A percentile compares a stretch with the other conserved stretches of the same genome.
phyloP scores from a whole-genome alignment of 768 basidiomycete species.

The Amanita pallidorosea region DNA sequence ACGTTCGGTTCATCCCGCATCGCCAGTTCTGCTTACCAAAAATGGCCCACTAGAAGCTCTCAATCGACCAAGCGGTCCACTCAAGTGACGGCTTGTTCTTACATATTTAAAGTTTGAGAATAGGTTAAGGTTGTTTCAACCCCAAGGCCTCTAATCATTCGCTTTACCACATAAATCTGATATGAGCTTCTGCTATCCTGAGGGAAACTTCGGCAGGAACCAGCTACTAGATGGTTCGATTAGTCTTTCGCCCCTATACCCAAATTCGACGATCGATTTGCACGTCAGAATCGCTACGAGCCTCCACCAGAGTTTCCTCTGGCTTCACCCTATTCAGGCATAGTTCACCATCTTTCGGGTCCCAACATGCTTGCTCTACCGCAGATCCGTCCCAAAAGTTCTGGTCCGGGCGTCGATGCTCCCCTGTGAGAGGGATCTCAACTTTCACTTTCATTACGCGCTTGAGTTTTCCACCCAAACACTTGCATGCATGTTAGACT shows the following conservation, averaged over 20 bases:
- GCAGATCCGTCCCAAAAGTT: no score
- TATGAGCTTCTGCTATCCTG: conserved; percentile 44
- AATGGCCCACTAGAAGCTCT: conserved; percentile 77
- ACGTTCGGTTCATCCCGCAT: conserved; percentile 62
- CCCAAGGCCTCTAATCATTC: conserved; percentile 90
- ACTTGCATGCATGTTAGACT: no score
- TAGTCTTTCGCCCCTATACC: conserved; percentile 96
- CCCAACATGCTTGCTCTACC: no score
- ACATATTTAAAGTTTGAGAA: conserved; percentile 78
- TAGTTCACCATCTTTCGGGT: no score
- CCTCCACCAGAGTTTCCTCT: conserved; percentile 96
- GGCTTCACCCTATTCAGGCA: no score
- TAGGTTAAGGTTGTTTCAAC: conserved; percentile 83
- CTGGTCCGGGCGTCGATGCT: no score
- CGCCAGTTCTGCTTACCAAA: conserved; percentile 65
- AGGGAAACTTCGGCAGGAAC: conserved; percentile 88
- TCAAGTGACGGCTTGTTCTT: no score
- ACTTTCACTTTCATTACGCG: no score
- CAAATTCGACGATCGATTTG: conserved; percentile 94
- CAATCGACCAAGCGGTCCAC: conserved; percentile 72
- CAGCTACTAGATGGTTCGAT: conserved; percentile 92
- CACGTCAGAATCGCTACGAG: conserved; percentile 94
- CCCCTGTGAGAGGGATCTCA: no score
- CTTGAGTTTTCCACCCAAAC: no score
- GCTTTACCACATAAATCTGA: conserved; percentile 65